Percentiles rank a stretch among this genome's conserved stretches.
Evolutionary conservation across 208 protist species (phyloP).

Genomic region (Leishmania martiniquensis): DNA sequence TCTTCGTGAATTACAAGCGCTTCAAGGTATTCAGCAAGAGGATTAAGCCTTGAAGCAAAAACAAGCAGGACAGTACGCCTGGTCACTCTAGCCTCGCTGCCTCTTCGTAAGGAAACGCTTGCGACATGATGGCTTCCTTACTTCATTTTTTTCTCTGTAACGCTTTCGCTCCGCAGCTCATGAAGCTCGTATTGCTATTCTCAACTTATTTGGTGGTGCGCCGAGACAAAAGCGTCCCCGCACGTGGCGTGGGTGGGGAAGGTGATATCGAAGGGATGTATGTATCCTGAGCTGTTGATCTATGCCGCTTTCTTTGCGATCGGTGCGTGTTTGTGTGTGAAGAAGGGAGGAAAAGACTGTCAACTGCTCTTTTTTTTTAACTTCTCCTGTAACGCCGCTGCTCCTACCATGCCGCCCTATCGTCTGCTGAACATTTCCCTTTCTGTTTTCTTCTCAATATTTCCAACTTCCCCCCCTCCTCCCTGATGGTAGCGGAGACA

Average conservation of each 20-base stretch:
- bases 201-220: background rate
- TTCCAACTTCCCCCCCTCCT: background rate
- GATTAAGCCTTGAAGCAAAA: conserved; percentile 25
- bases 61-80: conserved; percentile 7
- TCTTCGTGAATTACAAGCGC: conserved; percentile 51
- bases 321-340: too few species aligned
- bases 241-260: background rate
- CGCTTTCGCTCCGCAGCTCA: background rate
- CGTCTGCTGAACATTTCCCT: background rate
- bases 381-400: conserved; percentile 7
- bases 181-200: background rate
- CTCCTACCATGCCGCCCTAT: background rate
- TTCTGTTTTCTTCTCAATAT: background rate
- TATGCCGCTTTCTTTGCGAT: background rate
- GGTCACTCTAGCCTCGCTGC: background rate
- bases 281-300: background rate
- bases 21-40: conserved; percentile 31
- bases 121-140: background rate
- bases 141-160: background rate
- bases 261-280: background rate
- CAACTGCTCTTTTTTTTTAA: conserved; percentile 28
- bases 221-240: background rate
- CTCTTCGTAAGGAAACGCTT: background rate
- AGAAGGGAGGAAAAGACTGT: conserved; percentile 6
- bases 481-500: background rate